These are phyloP conservation scores for Scedosporium aurantiacum DNA, from an alignment of 2,329 filamentous ascomycete genomes.

Conservation along the genomic window DNA sequence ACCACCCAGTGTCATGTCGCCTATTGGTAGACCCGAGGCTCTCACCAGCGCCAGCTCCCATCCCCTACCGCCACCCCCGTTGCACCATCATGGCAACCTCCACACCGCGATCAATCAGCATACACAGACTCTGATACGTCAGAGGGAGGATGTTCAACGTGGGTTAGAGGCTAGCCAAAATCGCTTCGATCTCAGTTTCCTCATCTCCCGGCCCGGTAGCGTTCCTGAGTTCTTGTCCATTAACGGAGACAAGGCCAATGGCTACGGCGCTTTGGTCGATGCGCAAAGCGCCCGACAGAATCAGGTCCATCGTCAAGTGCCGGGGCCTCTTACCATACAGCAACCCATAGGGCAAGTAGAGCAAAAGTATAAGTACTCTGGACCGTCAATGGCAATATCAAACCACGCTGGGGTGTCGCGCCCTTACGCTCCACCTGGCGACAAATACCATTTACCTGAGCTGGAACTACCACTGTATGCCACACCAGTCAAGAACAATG, in stretches of 20 bases:
- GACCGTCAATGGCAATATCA: background rate
- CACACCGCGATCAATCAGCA: background rate
- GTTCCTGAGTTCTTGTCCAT: background rate
- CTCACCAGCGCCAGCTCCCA: background rate
- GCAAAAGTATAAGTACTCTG: background rate
- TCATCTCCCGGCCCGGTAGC: background rate
- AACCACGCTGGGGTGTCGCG: background rate
- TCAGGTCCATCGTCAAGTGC: background rate
- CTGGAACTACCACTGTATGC: conserved; percentile 40
- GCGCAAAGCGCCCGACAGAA: background rate
- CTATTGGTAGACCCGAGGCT: background rate
- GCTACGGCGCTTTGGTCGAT: background rate
- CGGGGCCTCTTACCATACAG: background rate
- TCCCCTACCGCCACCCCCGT: background rate
- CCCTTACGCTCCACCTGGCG: background rate
- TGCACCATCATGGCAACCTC: background rate
- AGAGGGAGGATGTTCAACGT: background rate
- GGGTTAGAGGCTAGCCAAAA: background rate
- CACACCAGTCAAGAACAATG: conserved; percentile 20
- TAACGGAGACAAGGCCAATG: background rate
- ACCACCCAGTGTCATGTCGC: background rate
- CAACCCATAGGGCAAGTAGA: background rate
- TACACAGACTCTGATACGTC: background rate
- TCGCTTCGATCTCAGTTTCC: conserved; percentile 10
- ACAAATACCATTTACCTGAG: background rate